Evolutionary conservation across 192 early-diverging fungal species (phyloP).

Genomic region (Dimargaris verticillata): DNA sequence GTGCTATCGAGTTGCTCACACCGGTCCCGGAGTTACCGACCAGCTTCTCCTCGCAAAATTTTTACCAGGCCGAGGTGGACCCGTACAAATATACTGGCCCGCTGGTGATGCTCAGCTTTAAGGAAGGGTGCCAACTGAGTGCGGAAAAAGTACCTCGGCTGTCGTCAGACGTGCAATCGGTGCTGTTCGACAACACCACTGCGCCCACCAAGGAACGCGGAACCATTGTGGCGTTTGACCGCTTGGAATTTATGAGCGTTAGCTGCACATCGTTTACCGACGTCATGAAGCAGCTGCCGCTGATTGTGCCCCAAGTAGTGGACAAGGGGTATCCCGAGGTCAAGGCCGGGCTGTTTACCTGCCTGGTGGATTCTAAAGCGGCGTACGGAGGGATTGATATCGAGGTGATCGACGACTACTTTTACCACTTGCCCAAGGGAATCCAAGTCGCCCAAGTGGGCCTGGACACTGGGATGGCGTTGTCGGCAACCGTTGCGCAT

Average conservation of each 20-base stretch:
- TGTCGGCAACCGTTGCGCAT: background rate
- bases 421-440: background rate
- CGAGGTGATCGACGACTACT: conserved; percentile 11
- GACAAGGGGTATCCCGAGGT: conserved; percentile 4
- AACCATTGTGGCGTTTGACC: conserved; percentile 4
- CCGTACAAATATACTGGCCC: conserved; percentile 1
- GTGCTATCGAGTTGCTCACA: background rate
- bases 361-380: background rate
- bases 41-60: background rate
- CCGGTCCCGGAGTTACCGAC: background rate
- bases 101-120: background rate
- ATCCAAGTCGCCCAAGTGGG: conserved; percentile 2
- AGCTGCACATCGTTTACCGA: conserved; percentile 3
- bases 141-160: background rate
- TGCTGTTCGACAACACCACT: background rate
- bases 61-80: conserved; percentile 3
- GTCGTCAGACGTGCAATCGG: background rate
- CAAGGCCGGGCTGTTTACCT: conserved; percentile 6
- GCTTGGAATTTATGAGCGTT: background rate
- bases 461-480: conserved; percentile 1
- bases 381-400: conserved; percentile 1
- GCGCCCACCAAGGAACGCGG: background rate
- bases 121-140: background rate
- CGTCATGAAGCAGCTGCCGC: conserved; percentile 4
- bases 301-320: background rate